Percentiles rank a stretch among this genome's conserved stretches.
Conservation (phyloP, 2,329 filamentous ascomycete species). For the Calonectria pseudoreteaudii region DNA sequence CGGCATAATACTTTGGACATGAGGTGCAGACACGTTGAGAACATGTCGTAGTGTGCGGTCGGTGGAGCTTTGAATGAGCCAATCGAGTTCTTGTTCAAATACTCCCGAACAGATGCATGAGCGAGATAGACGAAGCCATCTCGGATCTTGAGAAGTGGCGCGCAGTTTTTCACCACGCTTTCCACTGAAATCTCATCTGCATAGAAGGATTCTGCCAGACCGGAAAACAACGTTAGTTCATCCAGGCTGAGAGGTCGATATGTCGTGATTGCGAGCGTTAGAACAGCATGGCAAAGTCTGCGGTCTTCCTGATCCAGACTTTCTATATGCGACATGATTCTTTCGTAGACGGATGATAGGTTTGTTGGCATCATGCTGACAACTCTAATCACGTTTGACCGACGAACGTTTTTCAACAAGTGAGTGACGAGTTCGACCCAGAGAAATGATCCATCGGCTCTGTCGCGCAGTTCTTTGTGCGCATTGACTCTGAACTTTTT, state of each 20-base stretch:
- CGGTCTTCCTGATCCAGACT: constrained; percentile 38
- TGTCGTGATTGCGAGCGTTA: constrained; percentile 45
- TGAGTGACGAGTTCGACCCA: not conserved
- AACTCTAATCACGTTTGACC: not conserved
- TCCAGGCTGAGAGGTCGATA: constrained; percentile 52
- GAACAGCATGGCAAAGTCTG: constrained; percentile 48
- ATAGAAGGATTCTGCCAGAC: constrained; percentile 9
- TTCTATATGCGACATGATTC: constrained; percentile 52
- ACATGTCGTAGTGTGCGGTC: constrained; percentile 47
- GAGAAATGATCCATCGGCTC: not conserved
- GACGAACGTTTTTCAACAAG: not conserved
- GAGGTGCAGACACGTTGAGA: constrained; percentile 48
- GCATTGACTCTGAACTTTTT: not conserved
- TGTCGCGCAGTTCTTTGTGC: not conserved
- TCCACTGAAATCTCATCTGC: constrained; percentile 25
- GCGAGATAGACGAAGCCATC: constrained; percentile 49
- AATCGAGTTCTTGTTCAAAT: constrained; percentile 43
- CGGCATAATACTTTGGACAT: constrained; percentile 46
- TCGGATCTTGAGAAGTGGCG: constrained; percentile 53
- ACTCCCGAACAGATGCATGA: constrained; percentile 58
- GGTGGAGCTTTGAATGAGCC: constrained; percentile 35
- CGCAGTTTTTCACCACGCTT: constrained; percentile 48
- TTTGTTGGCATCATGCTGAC: constrained; percentile 34
- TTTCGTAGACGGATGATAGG: constrained; percentile 50
- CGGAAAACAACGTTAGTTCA: constrained; percentile 47